Evolutionary conservation across 1,284 basidiomycete species (phyloP), one percentile per base, ranked within the genome.

Genomic region (Ganoderma sinense): DNA sequence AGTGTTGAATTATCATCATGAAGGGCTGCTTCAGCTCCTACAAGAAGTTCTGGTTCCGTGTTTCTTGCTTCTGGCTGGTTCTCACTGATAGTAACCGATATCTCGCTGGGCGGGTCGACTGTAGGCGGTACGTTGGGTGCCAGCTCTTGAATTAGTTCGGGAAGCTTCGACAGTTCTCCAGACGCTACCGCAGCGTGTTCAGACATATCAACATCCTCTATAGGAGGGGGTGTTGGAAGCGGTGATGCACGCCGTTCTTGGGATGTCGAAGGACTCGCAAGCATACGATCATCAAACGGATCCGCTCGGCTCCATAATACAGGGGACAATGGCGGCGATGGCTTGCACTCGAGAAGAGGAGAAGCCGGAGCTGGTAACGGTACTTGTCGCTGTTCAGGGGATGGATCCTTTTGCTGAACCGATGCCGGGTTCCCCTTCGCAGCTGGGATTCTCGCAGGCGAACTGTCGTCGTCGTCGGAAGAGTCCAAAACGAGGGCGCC

Each of bases 381-480:
- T 40, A 39, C 23, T 8, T 33, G 31, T 20, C 8, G 48, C 36
- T 40, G 62, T n/a, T 26, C 36, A 6, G 62, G 36, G 26, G 62
- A 41, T 16, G 33, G 29, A 3, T 31, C 48, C 23, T 53, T 36
- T 16, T 10, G 39, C 23, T 39, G n/a, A 29, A 23, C 23, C n/a
- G 39, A 41, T 23, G 39, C 4, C 13, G 59, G 16, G 14, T 61
- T 43, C 39, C 11, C 23, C 33, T n/a, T 36, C 33, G 62, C n/a
- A 2, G 16, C 45, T 31, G 7, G 29, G n/a, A 11, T 10, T 53
- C 33, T 40, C 45, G 8, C 10, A 23, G 64, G 64, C 14, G n/a
- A 62, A 33, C n/a, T n/a, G n/a, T 63, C 69, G 5, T 67, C 70
- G 20, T 72, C 73, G 14, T 71, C 69, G 14, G 68, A 66, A n/a